Evolutionary conservation across 148 eudicot species (phyloP).

Genomic region (Arbutus unedo): DNA sequence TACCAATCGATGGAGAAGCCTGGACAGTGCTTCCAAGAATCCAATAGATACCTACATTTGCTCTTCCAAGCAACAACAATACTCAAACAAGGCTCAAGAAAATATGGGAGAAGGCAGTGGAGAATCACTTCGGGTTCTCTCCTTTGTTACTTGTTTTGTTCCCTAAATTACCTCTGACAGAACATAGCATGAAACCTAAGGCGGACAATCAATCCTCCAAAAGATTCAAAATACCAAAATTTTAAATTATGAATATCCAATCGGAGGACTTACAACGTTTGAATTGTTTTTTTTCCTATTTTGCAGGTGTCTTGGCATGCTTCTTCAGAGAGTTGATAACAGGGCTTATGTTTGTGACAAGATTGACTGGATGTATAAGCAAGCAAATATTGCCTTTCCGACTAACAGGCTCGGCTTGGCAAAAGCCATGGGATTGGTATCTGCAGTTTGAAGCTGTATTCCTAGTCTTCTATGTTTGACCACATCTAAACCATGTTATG

Average conservation of each 20-base stretch:
- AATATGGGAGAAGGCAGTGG: not conserved
- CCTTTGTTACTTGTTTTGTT: not conserved
- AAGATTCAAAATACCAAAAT: not conserved
- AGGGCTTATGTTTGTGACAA: slow-evolving; percentile 75
- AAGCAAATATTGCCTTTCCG: slow-evolving; percentile 77
- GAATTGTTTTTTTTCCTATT: slow-evolving; percentile 9
- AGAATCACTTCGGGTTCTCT: not conserved
- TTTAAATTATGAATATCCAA: not conserved
- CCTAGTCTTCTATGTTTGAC: slow-evolving; percentile 8
- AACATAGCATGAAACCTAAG: not conserved
- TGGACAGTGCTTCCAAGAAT: not conserved
- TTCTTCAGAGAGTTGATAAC: slow-evolving; percentile 89
- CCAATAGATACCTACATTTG: not conserved
- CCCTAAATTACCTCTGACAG: not conserved
- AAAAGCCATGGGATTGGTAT: slow-evolving; percentile 96
- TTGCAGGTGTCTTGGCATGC: slow-evolving; percentile 84
- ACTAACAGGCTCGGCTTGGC: slow-evolving; percentile 94
- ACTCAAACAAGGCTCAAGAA: not conserved
- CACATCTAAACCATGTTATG: slow-evolving; percentile 12
- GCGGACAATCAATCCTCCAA: not conserved
- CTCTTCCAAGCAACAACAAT: not conserved
- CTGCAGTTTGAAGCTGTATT: slow-evolving; percentile 9
- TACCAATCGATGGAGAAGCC: not conserved
- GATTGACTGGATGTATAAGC: slow-evolving; percentile 82
- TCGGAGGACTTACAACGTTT: not conserved